Evolutionary conservation across 2,329 filamentous ascomycete species (phyloP), one percentile per base, ranked within the genome.

Genomic region (Fusarium sp.): DNA sequence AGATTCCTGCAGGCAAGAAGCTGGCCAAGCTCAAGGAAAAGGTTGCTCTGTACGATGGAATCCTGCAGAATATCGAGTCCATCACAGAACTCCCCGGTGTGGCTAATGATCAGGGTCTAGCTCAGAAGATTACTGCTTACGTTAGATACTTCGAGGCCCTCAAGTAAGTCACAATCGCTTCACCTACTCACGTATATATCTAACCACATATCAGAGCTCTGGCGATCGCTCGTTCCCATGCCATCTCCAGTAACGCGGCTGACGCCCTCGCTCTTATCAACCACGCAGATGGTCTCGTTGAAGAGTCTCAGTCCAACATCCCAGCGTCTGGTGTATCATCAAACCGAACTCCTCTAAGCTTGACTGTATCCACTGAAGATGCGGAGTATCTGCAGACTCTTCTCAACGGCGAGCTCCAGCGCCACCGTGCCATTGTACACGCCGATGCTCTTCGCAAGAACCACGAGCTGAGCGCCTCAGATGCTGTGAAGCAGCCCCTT

Each of bases 1-100:
- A 90, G 49, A 89, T 94, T 69, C 87, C 91, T 1, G 88, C 87
- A 17, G 91, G 92, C 20, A 90, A 90, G 66, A 93, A 92, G 76
- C 82, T 97, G 50, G 90, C 90, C 14, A 90, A 91, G 72, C 83
- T 98, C 50, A 91, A 93, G 75, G 95, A 98, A 77, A 91, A 93
- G 72, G 89, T 92, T 15, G 94, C 95, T 4, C 84, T 99, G 3
- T 98, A 97, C 76, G 94, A 97, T 76, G 93, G 93, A 23, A 96
- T 91, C 11, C 80, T 97, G 23, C 93, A 97, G 79, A 97, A 93
- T 78, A 84, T 99, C 61, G 92, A 97, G 69, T 93, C 94, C 6
- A 89, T 97, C 77, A 93, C 91, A 72, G 93, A 97, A 62, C 85
- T 99, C 15, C 91, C 94, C 4, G 96, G 96, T 78, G 92, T 97